Percentiles rank a stretch among this genome's conserved stretches.
Evolutionary conservation across 1,139 yeast species (phyloP).

Genomic region (Pneumocystis sp.): DNA sequence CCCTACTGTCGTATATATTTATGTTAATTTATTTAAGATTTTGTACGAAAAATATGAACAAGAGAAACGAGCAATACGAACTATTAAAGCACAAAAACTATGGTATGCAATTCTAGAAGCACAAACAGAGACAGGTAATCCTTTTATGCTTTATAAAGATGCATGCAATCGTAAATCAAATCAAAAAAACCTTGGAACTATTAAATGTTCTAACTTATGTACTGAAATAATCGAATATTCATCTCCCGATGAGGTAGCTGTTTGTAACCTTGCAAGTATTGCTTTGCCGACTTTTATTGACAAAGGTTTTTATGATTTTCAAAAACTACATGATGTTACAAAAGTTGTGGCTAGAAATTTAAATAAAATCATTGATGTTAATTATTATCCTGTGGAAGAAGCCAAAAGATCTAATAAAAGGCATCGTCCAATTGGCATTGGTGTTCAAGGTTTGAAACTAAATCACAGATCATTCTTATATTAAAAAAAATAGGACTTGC

Average conservation of each 20-base stretch:
- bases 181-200: conserved; percentile 75
- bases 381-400: conserved; percentile 60
- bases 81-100: conserved; percentile 70
- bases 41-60: conserved; percentile 58
- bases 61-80: conserved; percentile 55
- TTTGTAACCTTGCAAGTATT: conserved; percentile 76
- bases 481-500: conserved; percentile 33
- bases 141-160: conserved; percentile 82
- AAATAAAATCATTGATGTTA: conserved; percentile 63
- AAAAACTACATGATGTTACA: conserved; percentile 53
- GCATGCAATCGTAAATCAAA: conserved; percentile 70
- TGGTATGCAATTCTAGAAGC: conserved; percentile 81
- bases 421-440: conserved; percentile 76
- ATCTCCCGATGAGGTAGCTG: conserved; percentile 77
- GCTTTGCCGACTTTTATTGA: conserved; percentile 61
- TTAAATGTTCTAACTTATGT: conserved; percentile 78
- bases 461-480: neutral
- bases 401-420: conserved; percentile 56
- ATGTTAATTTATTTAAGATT: conserved; percentile 3
- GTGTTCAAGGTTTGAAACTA: conserved; percentile 51
- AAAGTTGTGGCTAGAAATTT: conserved; percentile 63
- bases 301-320: conserved; percentile 47
- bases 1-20: conserved; percentile 14
- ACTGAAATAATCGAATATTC: conserved; percentile 85
- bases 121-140: conserved; percentile 87